A percentile compares a stretch with the other conserved stretches of the same genome.
Conservation (phyloP, 371 early-diverging fungal genomes). For the Dinochytrium kinnereticum region DNA sequence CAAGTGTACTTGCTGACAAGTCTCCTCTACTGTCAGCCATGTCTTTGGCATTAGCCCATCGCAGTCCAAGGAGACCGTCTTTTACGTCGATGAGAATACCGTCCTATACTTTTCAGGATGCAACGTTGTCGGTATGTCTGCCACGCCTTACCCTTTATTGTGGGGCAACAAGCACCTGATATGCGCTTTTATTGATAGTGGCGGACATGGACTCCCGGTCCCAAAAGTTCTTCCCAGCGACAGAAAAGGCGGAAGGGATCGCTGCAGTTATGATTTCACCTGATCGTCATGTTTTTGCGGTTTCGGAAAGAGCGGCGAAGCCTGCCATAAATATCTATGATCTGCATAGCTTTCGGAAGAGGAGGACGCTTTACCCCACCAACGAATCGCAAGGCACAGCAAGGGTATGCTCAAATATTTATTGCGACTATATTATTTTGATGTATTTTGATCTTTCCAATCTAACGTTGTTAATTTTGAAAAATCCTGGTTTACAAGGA, state of each 20-base stretch:
- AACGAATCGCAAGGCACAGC: slow-evolving; percentile 24
- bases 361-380: slow-evolving; percentile 31
- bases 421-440: not conserved
- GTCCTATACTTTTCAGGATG: slow-evolving; percentile 57
- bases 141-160: too few species aligned
- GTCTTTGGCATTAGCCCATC: slow-evolving; percentile 51
- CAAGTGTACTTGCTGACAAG: not conserved
- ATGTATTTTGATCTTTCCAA: not conserved
- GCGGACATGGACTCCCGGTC: slow-evolving; percentile 51
- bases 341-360: slow-evolving; percentile 42
- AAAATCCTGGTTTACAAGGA: slow-evolving; percentile 35
- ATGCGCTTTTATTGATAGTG: slow-evolving; percentile 32
- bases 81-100: slow-evolving; percentile 57
- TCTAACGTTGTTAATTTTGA: too few species aligned
- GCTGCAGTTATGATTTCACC: slow-evolving; percentile 51
- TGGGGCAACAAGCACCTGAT: not conserved
- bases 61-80: slow-evolving; percentile 45
- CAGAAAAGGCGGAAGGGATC: slow-evolving; percentile 47
- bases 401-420: slow-evolving; percentile 6
- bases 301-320: slow-evolving; percentile 45
- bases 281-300: slow-evolving; percentile 56
- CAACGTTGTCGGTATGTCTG: slow-evolving; percentile 50
- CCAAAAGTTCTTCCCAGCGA: slow-evolving; percentile 55
- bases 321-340: slow-evolving; percentile 43
- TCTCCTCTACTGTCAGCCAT: slow-evolving; percentile 30